phyloP scores from a whole-genome alignment of 208 protist species.

The Histomonas meleagridis region DNA sequence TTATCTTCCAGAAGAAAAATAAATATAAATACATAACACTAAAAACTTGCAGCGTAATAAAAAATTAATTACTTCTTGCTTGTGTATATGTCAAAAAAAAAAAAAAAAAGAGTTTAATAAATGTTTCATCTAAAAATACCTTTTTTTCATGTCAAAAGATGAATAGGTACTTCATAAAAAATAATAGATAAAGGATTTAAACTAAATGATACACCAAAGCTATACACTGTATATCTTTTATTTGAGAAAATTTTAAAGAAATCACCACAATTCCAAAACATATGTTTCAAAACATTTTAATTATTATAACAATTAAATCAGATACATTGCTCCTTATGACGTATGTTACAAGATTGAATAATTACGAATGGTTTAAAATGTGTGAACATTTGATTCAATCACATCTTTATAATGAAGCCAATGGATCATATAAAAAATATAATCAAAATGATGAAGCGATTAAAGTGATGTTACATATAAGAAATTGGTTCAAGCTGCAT shows the following conservation, averaged over 20 bases:
- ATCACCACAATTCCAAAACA: slow-evolving; percentile 79
- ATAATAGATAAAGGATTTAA: no score
- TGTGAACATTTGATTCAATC: slow-evolving; percentile 68
- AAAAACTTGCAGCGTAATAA: no score
- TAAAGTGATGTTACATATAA: slow-evolving; percentile 88
- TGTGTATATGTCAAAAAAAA: no score
- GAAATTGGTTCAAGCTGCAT: slow-evolving; percentile 73
- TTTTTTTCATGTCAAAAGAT: no score
- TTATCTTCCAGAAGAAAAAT: no score
- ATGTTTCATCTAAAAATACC: no score
- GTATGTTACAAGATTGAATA: slow-evolving; percentile 91
- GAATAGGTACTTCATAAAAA: no score
- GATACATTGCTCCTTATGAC: slow-evolving; percentile 77
- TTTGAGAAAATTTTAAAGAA: slow-evolving; percentile 99
- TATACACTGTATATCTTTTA: no score
- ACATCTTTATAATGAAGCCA: slow-evolving; percentile 90
- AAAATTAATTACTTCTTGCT: no score
- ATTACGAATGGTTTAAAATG: slow-evolving; percentile 94
- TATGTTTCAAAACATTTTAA: slow-evolving; percentile 98
- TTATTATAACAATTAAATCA: slow-evolving; percentile 95
- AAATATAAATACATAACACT: no score
- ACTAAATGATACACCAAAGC: no score
- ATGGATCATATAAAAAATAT: slow-evolving; percentile 93
- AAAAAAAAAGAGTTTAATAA: no score
- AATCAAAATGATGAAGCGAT: slow-evolving; percentile 82